Percentiles rank a stretch among this genome's conserved stretches.
Evolutionary conservation across 2,329 filamentous ascomycete genomes (phyloP).

Genomic region (Paecilomyces variotii): DNA sequence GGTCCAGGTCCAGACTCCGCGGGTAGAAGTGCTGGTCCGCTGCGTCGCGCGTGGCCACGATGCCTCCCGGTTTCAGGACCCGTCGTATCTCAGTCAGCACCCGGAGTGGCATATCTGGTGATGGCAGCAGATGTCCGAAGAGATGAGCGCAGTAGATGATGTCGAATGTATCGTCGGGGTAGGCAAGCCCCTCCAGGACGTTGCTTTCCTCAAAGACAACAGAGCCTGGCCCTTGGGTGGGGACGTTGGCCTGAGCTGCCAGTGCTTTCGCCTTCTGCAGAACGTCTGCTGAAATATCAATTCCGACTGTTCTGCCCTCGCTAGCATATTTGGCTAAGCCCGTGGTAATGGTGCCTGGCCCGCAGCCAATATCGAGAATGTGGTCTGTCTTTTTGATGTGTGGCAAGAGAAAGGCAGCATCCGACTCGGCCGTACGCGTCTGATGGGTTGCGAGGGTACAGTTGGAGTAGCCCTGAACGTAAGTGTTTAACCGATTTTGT

Average conservation of each 20-base stretch:
- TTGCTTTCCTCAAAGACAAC: constrained; percentile 28
- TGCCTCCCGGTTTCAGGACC: constrained; percentile 37
- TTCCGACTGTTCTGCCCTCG: constrained; percentile 32
- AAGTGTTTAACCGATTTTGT: constrained; percentile 4
- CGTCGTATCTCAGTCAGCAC: constrained; percentile 14
- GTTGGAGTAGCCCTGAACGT: constrained; percentile 30
- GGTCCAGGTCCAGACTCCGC: constrained; percentile 17
- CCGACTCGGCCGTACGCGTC: constrained; percentile 37
- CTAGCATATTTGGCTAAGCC: constrained; percentile 35
- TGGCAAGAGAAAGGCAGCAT: constrained; percentile 38
- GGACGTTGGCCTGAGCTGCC: constrained; percentile 8
- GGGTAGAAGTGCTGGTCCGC: constrained; percentile 27
- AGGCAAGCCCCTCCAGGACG: constrained; percentile 31
- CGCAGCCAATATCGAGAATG: constrained; percentile 44
- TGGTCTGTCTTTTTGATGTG: constrained; percentile 30
- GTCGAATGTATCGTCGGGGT: constrained; percentile 35
- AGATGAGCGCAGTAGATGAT: constrained; percentile 39
- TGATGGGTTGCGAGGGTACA: constrained; percentile 32
- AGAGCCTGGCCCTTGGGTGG: constrained; percentile 7
- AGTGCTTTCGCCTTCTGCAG: constrained; percentile 21
- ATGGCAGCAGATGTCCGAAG: constrained; percentile 35
- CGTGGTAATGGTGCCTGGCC: constrained; percentile 43
- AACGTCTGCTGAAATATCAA: constrained; percentile 30
- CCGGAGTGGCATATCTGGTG: constrained; percentile 15
- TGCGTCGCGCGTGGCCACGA: constrained; percentile 27